Evolutionary conservation across 106 monocot species (phyloP).

Genomic region (Allium cepa): DNA sequence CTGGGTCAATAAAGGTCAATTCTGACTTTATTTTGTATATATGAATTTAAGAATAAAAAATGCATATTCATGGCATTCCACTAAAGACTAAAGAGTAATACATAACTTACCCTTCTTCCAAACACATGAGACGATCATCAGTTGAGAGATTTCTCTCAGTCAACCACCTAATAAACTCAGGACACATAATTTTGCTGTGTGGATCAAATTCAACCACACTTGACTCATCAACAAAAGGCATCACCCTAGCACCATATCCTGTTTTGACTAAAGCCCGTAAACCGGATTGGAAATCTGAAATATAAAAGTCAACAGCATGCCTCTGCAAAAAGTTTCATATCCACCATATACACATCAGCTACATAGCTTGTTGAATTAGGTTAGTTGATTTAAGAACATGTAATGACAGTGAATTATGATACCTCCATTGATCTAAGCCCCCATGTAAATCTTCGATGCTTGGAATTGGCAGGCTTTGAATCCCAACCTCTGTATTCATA

Average conservation of each 20-base stretch:
- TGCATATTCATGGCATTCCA: too few relatives aligned
- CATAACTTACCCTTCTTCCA: constrained; percentile 69
- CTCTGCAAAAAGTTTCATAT: constrained; percentile 33
- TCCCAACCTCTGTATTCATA: constrained; percentile 80
- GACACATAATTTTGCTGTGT: constrained; percentile 54
- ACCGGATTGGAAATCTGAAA: constrained; percentile 82
- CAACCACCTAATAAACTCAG: constrained; percentile 64
- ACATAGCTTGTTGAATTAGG: too few relatives aligned
- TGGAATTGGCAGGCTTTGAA: constrained; percentile 53
- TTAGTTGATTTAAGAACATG: too few relatives aligned
- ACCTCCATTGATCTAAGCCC: constrained; percentile 62
- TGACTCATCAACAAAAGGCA: constrained; percentile 67
- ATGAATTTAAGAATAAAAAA: too few relatives aligned
- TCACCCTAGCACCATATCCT: constrained; percentile 65
- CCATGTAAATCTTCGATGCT: constrained; percentile 61
- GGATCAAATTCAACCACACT: constrained; percentile 42
- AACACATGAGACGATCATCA: constrained; percentile 63
- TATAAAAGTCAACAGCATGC: constrained; percentile 76
- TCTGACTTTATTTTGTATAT: too few relatives aligned
- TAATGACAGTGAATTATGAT: neutral
- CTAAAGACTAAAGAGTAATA: neutral
- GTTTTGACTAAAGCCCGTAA: constrained; percentile 68
- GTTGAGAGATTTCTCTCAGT: constrained; percentile 59
- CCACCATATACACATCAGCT: neutral
- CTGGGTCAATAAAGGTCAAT: too few relatives aligned